Evolutionary conservation across 371 early-diverging fungal species (phyloP).

Genomic region (Dichotomocladium elegans): DNA sequence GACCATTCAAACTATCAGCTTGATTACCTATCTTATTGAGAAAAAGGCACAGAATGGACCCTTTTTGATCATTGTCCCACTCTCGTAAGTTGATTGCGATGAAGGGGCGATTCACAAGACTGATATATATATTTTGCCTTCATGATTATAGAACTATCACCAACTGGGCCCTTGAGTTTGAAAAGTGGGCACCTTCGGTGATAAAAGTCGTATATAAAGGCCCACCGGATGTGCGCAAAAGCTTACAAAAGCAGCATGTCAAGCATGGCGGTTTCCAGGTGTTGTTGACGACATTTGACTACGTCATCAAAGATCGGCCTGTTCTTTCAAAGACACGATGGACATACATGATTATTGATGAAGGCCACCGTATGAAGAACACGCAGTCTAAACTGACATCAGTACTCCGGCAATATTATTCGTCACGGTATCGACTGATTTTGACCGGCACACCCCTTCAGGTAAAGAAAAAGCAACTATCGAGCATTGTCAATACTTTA

Average conservation of each 20-base stretch:
- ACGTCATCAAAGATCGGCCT: conserved; percentile 90
- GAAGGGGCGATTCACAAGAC: no score
- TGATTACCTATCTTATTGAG: conserved; percentile 93
- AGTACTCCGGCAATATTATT: conserved; percentile 83
- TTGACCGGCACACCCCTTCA: conserved; percentile 99
- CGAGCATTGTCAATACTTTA: background rate
- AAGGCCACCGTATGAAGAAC: conserved; percentile 99
- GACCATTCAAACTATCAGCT: conserved; percentile 97
- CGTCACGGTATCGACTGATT: conserved; percentile 90
- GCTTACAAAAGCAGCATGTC: conserved; percentile 71
- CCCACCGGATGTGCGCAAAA: conserved; percentile 68
- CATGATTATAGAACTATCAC: conserved; percentile 65
- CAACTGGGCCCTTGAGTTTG: conserved; percentile 98
- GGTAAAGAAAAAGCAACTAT: conserved; percentile 24
- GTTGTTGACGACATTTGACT: conserved; percentile 97
- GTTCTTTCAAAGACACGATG: conserved; percentile 86
- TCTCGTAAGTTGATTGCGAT: conserved; percentile 61
- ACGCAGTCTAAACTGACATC: conserved; percentile 81
- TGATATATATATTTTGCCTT: background rate
- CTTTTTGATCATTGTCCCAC: conserved; percentile 89
- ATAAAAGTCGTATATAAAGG: conserved; percentile 91
- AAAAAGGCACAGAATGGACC: conserved; percentile 90
- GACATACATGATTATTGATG: conserved; percentile 97
- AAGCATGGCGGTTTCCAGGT: conserved; percentile 87
- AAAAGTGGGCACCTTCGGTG: conserved; percentile 97